These are phyloP conservation scores for Sungouiella blattae DNA, from an alignment of 805 yeast species.

Conservation along the genomic window DNA sequence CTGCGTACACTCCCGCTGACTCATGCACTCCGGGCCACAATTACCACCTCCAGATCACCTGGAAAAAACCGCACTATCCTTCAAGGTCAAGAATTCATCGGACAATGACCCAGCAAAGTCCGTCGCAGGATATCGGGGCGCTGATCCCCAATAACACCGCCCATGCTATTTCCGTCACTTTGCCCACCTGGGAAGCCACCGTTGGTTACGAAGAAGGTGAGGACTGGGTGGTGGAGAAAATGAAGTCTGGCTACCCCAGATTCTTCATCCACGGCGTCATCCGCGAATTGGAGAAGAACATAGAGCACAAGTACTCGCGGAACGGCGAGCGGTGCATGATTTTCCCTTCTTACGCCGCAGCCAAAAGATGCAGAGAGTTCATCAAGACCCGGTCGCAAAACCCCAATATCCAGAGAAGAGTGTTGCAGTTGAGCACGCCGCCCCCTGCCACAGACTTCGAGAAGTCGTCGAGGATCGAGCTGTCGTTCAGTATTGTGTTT, in stretches of 20 bases:
- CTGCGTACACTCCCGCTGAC: not conserved
- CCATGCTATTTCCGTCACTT: conserved; percentile 91
- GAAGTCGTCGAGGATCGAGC: conserved; percentile 55
- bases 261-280: conserved; percentile 67
- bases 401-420: conserved; percentile 41
- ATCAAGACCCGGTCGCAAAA: conserved; percentile 41
- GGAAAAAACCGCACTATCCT: not conserved
- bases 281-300: conserved; percentile 48
- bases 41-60: not conserved
- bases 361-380: conserved; percentile 82
- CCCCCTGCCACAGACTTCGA: conserved; percentile 62
- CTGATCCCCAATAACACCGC: conserved; percentile 86
- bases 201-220: conserved; percentile 92
- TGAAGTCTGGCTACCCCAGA: conserved; percentile 89
- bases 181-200: conserved; percentile 93
- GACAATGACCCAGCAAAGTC: conserved; percentile 13
- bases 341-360: conserved; percentile 74
- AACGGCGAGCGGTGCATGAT: conserved; percentile 72
- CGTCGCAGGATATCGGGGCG: conserved; percentile 60
- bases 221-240: conserved; percentile 68
- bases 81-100: too few relatives aligned
- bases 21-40: conserved; percentile 1
- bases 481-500: conserved; percentile 75
- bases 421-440: conserved; percentile 70
- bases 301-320: conserved; percentile 72